Evolutionary conservation across 2,329 filamentous ascomycete species (phyloP), one percentile per base, ranked within the genome.

Genomic region (Rutstroemia sp.): DNA sequence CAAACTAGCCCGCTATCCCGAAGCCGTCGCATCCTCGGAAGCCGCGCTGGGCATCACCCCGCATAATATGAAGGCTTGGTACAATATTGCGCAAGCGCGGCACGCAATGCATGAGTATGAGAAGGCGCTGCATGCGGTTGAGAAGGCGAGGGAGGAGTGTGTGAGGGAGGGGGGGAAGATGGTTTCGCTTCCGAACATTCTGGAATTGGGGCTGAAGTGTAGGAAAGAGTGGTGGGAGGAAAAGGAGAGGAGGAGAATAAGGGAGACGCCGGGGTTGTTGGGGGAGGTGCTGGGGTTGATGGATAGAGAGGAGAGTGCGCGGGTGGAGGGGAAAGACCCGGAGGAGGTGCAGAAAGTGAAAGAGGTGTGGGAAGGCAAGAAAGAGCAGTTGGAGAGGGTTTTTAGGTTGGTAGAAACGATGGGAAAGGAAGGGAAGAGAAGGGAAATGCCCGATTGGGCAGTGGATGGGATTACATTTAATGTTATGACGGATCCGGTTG

Each of bases 221-320:
- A 95, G 95, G 72, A 92, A 92, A 71, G 85, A 86, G 61, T 83
- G 88, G 40, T 97, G 94, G 89, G 88, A 92, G 38, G 79, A 82
- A 10, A 76, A 77, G 61, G 92, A 97, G 70, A 76, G 76, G 55
- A 75, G 77, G 38, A 76, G 88, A 1, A 66, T 76, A 23, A 76
- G 82, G 14, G 76, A 82, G 60, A 76, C 78, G 19, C 74, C 72
- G 5, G 78, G 79, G 34, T 72, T 92, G 2, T 79, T 89, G 65
- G 71, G 69, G 2, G 81, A 89, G 57, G 69, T 88, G 38, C 70
- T 86, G 34, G 73, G 71, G 0, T 64, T 80, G 40, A 67, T 89
- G 53, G 70, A 75, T 54, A 66, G 64, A 9, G 76, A 80, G 54
- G 73, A 75, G 19, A 66, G 71, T 69, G 74, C 4, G 62, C 63